Evolutionary conservation across 345 rosid genomes (phyloP).

Genomic region (Eucalyptus viminalis): DNA sequence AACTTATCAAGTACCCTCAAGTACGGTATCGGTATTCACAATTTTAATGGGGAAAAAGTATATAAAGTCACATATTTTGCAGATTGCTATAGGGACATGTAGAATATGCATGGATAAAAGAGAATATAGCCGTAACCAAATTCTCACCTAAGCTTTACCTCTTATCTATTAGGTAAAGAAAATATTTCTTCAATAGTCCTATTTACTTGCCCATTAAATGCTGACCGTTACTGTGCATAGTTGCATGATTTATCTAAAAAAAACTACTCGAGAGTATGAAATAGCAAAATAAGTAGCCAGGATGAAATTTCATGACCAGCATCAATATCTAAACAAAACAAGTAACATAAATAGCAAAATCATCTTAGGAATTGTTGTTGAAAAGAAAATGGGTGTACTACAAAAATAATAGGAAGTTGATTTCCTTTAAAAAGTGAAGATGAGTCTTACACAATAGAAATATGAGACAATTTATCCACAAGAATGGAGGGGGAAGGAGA

Average conservation of each 20-base stretch:
- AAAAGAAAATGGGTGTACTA: background rate
- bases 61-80: background rate
- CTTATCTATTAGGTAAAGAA: background rate
- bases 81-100: background rate
- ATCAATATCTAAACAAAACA: background rate
- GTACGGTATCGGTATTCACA: background rate
- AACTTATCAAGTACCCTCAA: background rate
- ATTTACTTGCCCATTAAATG: background rate
- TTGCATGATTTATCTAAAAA: background rate
- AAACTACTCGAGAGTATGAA: background rate
- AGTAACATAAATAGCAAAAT: background rate
- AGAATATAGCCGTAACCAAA: background rate
- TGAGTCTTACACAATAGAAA: background rate
- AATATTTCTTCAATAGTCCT: background rate
- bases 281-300: background rate
- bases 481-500: background rate
- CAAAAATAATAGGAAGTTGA: background rate
- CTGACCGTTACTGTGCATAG: background rate
- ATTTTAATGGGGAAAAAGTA: background rate
- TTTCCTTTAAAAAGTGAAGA: background rate
- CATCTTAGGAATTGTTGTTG: background rate
- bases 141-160: background rate
- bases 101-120: background rate
- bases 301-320: background rate
- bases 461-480: background rate